These are phyloP conservation scores for Leishmania amazonensis DNA, from an alignment of 208 protist genomes.

Conservation along the genomic window DNA sequence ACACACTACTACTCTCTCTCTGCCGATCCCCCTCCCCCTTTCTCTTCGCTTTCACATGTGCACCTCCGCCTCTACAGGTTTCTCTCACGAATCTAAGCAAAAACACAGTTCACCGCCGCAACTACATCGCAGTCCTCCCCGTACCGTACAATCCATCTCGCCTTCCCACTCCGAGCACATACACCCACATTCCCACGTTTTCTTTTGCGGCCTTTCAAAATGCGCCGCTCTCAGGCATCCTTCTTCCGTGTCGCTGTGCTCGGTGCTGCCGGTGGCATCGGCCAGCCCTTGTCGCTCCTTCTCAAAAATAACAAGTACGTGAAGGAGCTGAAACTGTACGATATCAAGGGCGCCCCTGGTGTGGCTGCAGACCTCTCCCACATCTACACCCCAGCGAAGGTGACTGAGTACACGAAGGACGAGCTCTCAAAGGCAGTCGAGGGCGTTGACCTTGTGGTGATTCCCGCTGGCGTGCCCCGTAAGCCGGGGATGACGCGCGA, in stretches of 20 bases:
- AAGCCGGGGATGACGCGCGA: constrained; percentile 97
- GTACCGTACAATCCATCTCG: not conserved
- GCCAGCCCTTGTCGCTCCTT: constrained; percentile 95
- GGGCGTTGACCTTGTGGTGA: constrained; percentile 90
- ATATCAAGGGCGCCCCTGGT: constrained; percentile 80
- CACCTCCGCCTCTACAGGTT: not conserved
- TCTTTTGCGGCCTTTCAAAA: not conserved
- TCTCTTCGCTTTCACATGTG: not conserved
- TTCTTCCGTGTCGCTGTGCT: constrained; percentile 87
- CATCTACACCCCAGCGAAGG: constrained; percentile 79
- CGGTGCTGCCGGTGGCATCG: constrained; percentile 96
- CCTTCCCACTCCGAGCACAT: not conserved
- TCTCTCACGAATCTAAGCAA: not conserved
- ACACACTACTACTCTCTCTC: not conserved
- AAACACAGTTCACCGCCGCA: not conserved
- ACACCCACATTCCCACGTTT: not conserved
- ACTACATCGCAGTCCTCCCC: not conserved
- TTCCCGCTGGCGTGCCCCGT: constrained; percentile 95
- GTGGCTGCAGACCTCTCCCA: constrained; percentile 92
- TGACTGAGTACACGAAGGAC: constrained; percentile 77
- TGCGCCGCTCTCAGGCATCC: constrained; percentile 33
- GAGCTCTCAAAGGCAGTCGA: constrained; percentile 76
- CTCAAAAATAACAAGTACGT: constrained; percentile 87
- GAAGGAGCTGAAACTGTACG: constrained; percentile 86
- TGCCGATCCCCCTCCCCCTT: constrained; percentile 2